Evolutionary conservation across 768 basidiomycete species (phyloP), one percentile per base, ranked within the genome.

Genomic region (Paxillus ammoniavirescens): DNA sequence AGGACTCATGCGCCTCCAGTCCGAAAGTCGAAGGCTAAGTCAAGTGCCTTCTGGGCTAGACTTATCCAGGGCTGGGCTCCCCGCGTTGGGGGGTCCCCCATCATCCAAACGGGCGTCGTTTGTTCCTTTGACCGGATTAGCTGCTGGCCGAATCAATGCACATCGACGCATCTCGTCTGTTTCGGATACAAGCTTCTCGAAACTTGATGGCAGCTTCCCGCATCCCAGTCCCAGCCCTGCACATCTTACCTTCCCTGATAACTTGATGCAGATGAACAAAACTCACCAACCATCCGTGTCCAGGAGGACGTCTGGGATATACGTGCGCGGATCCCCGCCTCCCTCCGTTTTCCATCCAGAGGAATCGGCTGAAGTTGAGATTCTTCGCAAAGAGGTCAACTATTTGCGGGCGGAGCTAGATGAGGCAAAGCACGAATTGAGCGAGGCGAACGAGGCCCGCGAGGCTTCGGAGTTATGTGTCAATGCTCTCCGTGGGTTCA

Each of bases 381-480:
- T 73, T 26, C 66, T 91, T 35, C 82, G 82, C 31, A 77, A 75
- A 50, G 89, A 93, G 64, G 54, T 93, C 31, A 71, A 68, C 41
- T 60, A 73, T 2, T 59, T 86, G 52, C 83, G 82, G 60, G 67
- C 76, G 21, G 82, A 88, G 50, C 68, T 94, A 15, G 83, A 86
- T 33, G 81, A 78, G 30, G 75, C 80, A 15, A 82, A 81, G 61
- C 79, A 82, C 55, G 89, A 92, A 54, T 72, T 96, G 43, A 74
- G 65, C 37, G 93, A 96, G 64, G 78, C 85, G 1, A 86, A 82
- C 56, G 95, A 98, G 69, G 92, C 91, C 3, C 78, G 84, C 45
- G 86, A 92, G 64, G 95, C 95, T 4, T 91, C 89, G 35, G 93
- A 98, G 59, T 81, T 81, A 1, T 94, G 92, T 65, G 83, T 90